Base-by-base conservation (phyloP, 2,329 filamentous ascomycete genomes). In the Colletotrichum endophyticum region DNA sequence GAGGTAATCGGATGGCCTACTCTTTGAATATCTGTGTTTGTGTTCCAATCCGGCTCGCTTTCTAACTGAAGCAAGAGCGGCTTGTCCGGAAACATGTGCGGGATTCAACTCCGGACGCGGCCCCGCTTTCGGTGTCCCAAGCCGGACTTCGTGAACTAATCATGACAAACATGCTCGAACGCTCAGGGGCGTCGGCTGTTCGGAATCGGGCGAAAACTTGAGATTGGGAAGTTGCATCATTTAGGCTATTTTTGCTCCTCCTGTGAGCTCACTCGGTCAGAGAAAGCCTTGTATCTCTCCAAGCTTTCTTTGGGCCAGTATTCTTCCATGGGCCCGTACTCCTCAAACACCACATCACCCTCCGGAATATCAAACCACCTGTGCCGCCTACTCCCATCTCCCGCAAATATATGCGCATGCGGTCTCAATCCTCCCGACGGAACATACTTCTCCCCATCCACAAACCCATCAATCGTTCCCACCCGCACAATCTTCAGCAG, bases 201-300 rank as follows among this genome's bases (percentile, higher is more conserved):
- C 12, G 32, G 11, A 11, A 32, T 32, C 32, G 5, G 32, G 32
- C 32, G 12, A 32, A 12, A 32, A 4, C 2, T 32, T 32, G 32
- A 32, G 32, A 5, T 11, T 4, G 12, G 30, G 30, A 11, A 32
- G 12, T 5, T 32, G 32, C 32, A 12, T 12, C 32, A 6, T 16
- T 4, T 2, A 34, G 13, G 13, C 11, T 22, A 49, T 13, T 4
- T 4, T 13, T 1, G 1, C 44, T 1, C 1, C 4, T 22, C 6
- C 11, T 12, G 4, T 22, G 44, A 6, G 11, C n/a, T 3, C 6
- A 22, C 11, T 53, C 19, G 44, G 4, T 59, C 56, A 16, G 56
- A 59, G 9, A 28, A 59, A 0, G 56, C 56, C 15, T 19, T 59
- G 25, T 59, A 59, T 59, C 56, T 59, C 4, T 59, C 56, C 22